Conservation (phyloP, 176 grass and related monocot genomes). For the Musa troglodytarum region DNA sequence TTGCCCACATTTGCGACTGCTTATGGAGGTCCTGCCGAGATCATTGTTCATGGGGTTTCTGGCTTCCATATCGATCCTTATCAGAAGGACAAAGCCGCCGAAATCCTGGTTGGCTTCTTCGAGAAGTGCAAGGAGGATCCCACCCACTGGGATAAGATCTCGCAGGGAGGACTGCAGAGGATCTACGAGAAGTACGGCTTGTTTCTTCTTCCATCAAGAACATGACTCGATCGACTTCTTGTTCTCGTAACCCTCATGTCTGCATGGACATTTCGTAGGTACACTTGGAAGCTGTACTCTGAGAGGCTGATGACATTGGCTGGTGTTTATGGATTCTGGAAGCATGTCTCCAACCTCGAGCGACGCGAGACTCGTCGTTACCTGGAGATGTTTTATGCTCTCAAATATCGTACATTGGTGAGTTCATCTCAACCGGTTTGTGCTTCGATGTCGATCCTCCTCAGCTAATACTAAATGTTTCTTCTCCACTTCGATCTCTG, state of each 20-base stretch:
- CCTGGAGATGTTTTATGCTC: constrained; percentile 95
- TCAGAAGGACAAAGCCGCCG: constrained; percentile 72
- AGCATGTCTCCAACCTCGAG: constrained; percentile 88
- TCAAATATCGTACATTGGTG: constrained; percentile 86
- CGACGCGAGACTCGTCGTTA: constrained; percentile 88
- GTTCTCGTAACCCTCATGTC: not conserved
- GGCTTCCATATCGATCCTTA: constrained; percentile 94
- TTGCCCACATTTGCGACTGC: constrained; percentile 83
- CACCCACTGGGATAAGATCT: constrained; percentile 80
- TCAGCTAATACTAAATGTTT: not conserved
- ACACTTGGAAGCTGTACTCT: constrained; percentile 98
- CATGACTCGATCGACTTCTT: not conserved
- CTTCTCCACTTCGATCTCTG: not conserved
- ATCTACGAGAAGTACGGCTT: constrained; percentile 77
- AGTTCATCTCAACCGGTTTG: not conserved
- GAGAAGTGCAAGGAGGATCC: constrained; percentile 55
- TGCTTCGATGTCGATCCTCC: not conserved
- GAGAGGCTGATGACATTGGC: constrained; percentile 98
- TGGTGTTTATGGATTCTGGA: constrained; percentile 95
- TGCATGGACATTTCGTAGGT: constrained; percentile 27
- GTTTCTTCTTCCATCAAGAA: not conserved
- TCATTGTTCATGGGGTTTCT: constrained; percentile 85
- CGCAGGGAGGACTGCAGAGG: constrained; percentile 63
- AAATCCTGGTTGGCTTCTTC: constrained; percentile 78
- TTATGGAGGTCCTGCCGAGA: constrained; percentile 87